Base-by-base conservation (phyloP, 345 rosid species). In the Pelargonium nanum region DNA sequence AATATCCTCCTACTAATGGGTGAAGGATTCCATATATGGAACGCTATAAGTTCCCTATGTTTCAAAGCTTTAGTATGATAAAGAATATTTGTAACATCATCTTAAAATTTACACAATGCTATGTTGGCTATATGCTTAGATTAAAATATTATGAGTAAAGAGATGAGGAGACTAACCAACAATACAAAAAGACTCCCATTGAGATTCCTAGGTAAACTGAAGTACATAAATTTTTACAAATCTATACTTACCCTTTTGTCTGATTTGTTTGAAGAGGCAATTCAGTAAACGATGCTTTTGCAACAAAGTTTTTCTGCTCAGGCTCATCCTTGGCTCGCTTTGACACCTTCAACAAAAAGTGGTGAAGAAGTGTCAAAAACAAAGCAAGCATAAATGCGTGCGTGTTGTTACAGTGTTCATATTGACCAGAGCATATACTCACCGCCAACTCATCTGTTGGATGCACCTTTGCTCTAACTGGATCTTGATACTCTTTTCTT, bases 231-330 rank as follows among this genome's bases (percentile, higher is more conserved):
- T 26, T 22, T 57, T 9, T 6, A 56, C 53, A 26, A 65, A 40
- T 6, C 16, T 61, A 52, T 22, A 86, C 94, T 30, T 58, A 88
- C 96, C 83, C 72, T 67, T 76, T 78, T 58, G 55, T 60, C 44
- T 59, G 84, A 68, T 68, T 69, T 55, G 68, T 70, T 71, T 65
- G 62, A 61, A 24, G 68, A 16, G 60, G 64, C 64, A 68, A 55
- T 57, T 70, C 75, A 26, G 68, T 70, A 71, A 72, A 54, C 16
- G 85, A 70, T 63, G 82, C 62, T 71, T 74, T 80, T 13, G 66
- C 72, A 21, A 57, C 56, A 65, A 63, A 63, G 48, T 75, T 85
- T 78, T 58, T 81, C 61, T 62, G 77, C 50, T 68, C 68, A 52
- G 75, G 58, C 55, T 74, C 78, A n/a, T 56, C 61, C 71, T 72